Evolutionary conservation across 2,329 filamentous ascomycete genomes (phyloP).

Genomic region (Penicillium sp.): DNA sequence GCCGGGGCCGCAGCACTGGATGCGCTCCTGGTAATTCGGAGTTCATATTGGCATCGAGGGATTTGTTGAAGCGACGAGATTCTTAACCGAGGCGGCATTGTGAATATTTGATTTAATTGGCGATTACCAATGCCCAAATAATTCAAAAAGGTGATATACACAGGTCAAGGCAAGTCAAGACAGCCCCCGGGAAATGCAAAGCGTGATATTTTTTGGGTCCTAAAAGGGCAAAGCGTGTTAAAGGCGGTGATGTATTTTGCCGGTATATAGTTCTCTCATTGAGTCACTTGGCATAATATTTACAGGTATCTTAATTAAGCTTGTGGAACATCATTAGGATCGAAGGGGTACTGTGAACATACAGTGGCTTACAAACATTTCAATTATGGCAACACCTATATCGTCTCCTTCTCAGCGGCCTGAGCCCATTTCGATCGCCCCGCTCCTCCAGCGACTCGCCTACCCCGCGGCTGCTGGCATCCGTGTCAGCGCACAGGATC

Average conservation of each 20-base stretch:
- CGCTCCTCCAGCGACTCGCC: conserved; percentile 49
- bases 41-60: conserved; percentile 38
- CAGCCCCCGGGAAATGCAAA: conserved; percentile 13
- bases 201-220: conserved; percentile 26
- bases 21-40: conserved; percentile 37
- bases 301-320: not conserved
- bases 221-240: conserved; percentile 12
- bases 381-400: not conserved
- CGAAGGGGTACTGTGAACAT: not conserved
- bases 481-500: conserved; percentile 70
- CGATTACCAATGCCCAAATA: conserved; percentile 3
- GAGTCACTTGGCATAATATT: conserved; percentile 10
- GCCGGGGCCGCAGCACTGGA: conserved; percentile 49
- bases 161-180: conserved; percentile 4
- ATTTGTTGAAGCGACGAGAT: conserved; percentile 40
- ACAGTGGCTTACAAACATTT: not conserved
- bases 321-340: not conserved
- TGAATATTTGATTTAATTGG: conserved; percentile 11
- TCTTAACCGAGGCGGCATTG: conserved; percentile 56
- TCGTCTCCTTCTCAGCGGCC: conserved; percentile 29
- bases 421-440: conserved; percentile 46
- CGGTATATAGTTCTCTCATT: conserved; percentile 7
- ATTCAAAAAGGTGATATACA: conserved; percentile 1
- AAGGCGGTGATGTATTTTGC: conserved; percentile 20
- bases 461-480: conserved; percentile 45